Base-by-base conservation (phyloP, 2,329 filamentous ascomycete species). In the Hawksworthiomyces lignivorus region DNA sequence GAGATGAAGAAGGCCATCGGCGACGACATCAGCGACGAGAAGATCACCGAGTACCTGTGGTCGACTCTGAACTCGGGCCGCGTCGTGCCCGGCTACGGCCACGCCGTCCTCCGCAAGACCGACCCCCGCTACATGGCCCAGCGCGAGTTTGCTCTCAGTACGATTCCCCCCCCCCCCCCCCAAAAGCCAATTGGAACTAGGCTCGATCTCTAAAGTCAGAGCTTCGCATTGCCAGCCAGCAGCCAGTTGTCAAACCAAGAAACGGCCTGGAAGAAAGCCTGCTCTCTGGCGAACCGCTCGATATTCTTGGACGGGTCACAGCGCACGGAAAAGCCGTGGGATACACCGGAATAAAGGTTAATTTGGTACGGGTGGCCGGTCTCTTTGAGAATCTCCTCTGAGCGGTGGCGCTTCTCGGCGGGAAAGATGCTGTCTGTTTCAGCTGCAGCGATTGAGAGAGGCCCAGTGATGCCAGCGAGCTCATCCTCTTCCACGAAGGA, bases 1-100 rank as follows among this genome's bases (percentile, higher is more conserved):
- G 87, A 97, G 83, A 96, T 98, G 89, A 96, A 98, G 87, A 84
- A 87, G 72, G 67, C 74, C 44, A 75, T 98, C 59, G 92, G 92
- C 62, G 86, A 90, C 66, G 92, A 98, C 65, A 80, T 98, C 51
- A 92, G 84, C 69, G 92, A 98, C 73, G 76, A 90, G 76, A 82
- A 84, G 66, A 96, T 98, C 77, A 95, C 83, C 65, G 85, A 97
- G 68, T 98, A 98, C 80, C 84, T 98, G 59, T 98, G 92, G 92
- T 82, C 84, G 48, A 98, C 92, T 54, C 82, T 98, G 63, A 97
- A 97, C 73, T 70, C 77, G 52, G 92, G 92, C 63, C 90, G 88
- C 66, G 92, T 98, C 62, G 89, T 98, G 51, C 92, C 92, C 56
- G 92, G 92, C 58, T 98, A 98, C 72, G 92, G 92, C 57, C 92